Percentiles rank a stretch among this genome's conserved stretches.
These are phyloP conservation scores for Poronia punctata DNA, from an alignment of 495 filamentous ascomycete genomes.

Conservation along the genomic window DNA sequence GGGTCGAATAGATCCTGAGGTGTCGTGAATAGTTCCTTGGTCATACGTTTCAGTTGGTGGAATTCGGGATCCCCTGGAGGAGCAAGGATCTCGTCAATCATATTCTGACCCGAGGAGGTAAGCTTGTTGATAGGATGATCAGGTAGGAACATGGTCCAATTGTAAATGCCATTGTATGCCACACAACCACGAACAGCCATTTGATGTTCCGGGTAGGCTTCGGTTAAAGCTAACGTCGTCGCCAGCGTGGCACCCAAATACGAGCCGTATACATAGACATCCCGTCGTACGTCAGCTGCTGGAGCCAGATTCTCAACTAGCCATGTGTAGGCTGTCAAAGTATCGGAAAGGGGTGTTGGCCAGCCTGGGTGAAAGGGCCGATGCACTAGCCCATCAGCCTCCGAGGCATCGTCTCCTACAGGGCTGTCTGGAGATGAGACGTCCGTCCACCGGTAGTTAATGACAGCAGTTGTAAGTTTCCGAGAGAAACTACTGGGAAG, in stretches of 20 bases:
- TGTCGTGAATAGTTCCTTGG: slow-evolving; percentile 28
- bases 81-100: slow-evolving; percentile 7
- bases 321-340: slow-evolving; percentile 39
- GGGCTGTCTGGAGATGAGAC: neutral
- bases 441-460: slow-evolving; percentile 37
- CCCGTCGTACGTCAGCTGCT: slow-evolving; percentile 15
- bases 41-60: slow-evolving; percentile 20
- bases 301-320: slow-evolving; percentile 30
- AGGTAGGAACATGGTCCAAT: slow-evolving; percentile 46
- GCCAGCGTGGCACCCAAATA: slow-evolving; percentile 45
- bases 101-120: neutral
- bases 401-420: neutral
- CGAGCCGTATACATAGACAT: slow-evolving; percentile 43
- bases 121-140: slow-evolving; percentile 33
- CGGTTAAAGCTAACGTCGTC: slow-evolving; percentile 41
- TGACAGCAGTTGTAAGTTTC: slow-evolving; percentile 27
- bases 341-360: slow-evolving; percentile 46
- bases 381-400: slow-evolving; percentile 2
- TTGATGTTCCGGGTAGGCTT: slow-evolving; percentile 25
- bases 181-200: slow-evolving; percentile 40
- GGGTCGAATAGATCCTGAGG: slow-evolving; percentile 43
- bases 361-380: slow-evolving; percentile 21
- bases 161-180: slow-evolving; percentile 45
- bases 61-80: slow-evolving; percentile 9
- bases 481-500: slow-evolving; percentile 30